Percentiles rank a stretch among this genome's conserved stretches.
phyloP scores from a whole-genome alignment of 768 basidiomycete species.

The Lanmaoa rubissima region DNA sequence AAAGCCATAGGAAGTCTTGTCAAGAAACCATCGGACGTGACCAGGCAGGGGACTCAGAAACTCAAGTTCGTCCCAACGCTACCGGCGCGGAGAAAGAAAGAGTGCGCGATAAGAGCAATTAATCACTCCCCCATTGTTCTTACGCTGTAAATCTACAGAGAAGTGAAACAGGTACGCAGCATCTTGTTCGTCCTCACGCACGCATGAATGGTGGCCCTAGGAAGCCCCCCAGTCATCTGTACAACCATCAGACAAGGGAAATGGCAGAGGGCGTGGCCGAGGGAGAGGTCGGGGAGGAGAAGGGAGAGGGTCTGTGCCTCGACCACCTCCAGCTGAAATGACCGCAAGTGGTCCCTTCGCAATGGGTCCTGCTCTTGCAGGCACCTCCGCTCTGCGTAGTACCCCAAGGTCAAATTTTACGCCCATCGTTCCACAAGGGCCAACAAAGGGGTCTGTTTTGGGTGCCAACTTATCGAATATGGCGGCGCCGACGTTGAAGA shows the following conservation, averaged over 20 bases:
- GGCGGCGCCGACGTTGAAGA: slow-evolving; percentile 50
- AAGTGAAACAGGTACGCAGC: slow-evolving; percentile 60
- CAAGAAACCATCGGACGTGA: slow-evolving; percentile 67
- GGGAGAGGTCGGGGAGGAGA: slow-evolving; percentile 55
- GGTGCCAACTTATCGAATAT: slow-evolving; percentile 52
- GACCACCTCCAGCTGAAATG: slow-evolving; percentile 63
- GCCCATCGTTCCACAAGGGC: slow-evolving; percentile 43
- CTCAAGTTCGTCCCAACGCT: slow-evolving; percentile 80
- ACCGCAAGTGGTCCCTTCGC: slow-evolving; percentile 86
- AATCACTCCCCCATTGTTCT: slow-evolving; percentile 1
- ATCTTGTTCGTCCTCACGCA: background rate
- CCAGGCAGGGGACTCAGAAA: slow-evolving; percentile 70
- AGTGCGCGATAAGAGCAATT: slow-evolving; percentile 47
- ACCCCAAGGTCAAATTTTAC: slow-evolving; percentile 57
- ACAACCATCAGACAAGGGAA: slow-evolving; percentile 38
- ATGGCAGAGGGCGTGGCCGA: slow-evolving; percentile 47
- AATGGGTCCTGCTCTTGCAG: slow-evolving; percentile 75
- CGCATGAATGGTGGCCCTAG: slow-evolving; percentile 33
- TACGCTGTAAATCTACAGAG: slow-evolving; percentile 39
- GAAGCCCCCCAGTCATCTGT: slow-evolving; percentile 42
- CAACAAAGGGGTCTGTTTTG: slow-evolving; percentile 35
- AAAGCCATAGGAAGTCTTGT: slow-evolving; percentile 79
- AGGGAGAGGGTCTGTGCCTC: slow-evolving; percentile 43
- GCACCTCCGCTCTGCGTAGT: slow-evolving; percentile 48
- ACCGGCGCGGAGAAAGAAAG: slow-evolving; percentile 74